Base-by-base conservation (phyloP, 805 yeast genomes). In the Metschnikowia noctiluminum region DNA sequence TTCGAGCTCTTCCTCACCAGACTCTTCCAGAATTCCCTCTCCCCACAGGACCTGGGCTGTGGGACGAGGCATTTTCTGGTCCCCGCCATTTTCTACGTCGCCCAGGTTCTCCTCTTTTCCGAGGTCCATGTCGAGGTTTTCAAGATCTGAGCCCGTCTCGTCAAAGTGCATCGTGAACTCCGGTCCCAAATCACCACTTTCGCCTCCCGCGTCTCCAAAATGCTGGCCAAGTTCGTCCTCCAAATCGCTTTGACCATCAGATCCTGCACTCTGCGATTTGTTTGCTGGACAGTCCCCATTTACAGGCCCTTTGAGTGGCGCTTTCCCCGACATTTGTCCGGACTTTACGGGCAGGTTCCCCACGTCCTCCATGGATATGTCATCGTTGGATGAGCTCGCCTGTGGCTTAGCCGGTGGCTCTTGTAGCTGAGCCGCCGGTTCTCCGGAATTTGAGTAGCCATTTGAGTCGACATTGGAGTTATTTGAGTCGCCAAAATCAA, bases 1-100 rank as follows among this genome's bases (percentile, higher is more conserved):
- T 37, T 50, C 56, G 13, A 52, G 36, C 26, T 52, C 53, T 21
- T 52, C 56, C 11, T 52, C 53, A 38, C 49, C 55, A 12, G 55
- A 52, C 38, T 52, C 55, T 15, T 46, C 46, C 32, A 45, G 43
- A 14, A 36, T 48, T 16, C 21, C 32, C 16, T 42, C 40, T 27
- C 46, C 50, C 50, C 50, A 46, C 42, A 35, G 40, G 13, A 46
- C 49, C n/a, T 27, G 48, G 3, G 48, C 16, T 7, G 28, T 8
- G 27, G 42, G 47, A 11, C 28, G 38, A 4, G 30, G 16, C 14
- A 13, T 27, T 12, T 32, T 12, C 6, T 3, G 10, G 32, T 30
- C 13, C 32, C 13, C 32, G 32, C 32, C 32, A 10, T 30, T 30
- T 39, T 3, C 7, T 14, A 10, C n/a, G 10, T 39, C 21, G 21